Base-by-base conservation (phyloP, 179 eudicot genomes). In the Beta corolliflora region DNA sequence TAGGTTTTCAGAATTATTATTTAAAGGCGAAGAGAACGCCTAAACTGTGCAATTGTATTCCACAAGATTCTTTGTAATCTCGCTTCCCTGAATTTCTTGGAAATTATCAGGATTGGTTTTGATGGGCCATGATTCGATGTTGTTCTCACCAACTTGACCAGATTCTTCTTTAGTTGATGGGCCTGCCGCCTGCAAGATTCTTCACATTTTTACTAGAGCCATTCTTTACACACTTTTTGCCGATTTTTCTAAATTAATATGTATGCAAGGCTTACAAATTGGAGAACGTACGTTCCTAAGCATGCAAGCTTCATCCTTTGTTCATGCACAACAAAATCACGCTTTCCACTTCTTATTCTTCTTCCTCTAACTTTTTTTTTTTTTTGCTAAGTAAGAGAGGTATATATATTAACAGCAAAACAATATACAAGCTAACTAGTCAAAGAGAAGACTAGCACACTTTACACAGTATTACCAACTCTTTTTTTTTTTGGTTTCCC, bases 101-200 rank as follows among this genome's bases (percentile, higher is more conserved):
- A 81, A 83, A 85, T 83, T 74, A 77, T 76, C 82, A 91, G 80
- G 80, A 80, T 83, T 76, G 81, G 84, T 89, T 87, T 85, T 61
- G 73, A 90, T 82, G 82, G 91, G 83, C 79, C 77, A 54, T 81
- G 88, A 90, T 85, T 88, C 88, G 84, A 71, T 68, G 79, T 67
- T 45, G 84, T 82, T 83, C 84, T 85, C 90, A 88, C 85, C 88
- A 87, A 89, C 88, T 88, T 84, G 89, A 65, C 82, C 60, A 77
- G 85, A 83, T 86, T 89, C 88, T 83, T 84, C 78, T 81, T 65
- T 50, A 81, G 70, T 71, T 76, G 80, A 58, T 81, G 76, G 83
- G 80, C 80, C 76, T 85, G 82, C 73, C 80, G 80, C 80, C 76
- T 85, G 82, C 73, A 81, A 81, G 84, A 85, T 81, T 85, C 87